A percentile compares a stretch with the other conserved stretches of the same genome.
phyloP scores from a whole-genome alignment of 148 eudicot genomes.

The Silene conica region DNA sequence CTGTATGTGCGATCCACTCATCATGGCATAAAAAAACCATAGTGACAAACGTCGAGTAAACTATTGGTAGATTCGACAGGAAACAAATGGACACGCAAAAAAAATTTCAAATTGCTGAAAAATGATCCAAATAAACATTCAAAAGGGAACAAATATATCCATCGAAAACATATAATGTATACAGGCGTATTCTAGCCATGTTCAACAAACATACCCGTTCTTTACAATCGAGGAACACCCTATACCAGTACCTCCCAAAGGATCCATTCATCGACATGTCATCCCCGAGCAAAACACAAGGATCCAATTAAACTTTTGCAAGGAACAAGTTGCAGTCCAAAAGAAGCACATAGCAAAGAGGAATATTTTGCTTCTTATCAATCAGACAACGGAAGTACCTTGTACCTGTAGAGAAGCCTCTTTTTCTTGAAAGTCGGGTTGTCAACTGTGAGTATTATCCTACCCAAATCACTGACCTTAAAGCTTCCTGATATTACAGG shows the following conservation, averaged over 20 bases:
- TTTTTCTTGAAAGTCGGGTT: constrained; percentile 75
- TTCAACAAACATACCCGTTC: constrained; percentile 15
- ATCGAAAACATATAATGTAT: constrained; percentile 9
- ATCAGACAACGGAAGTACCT: constrained; percentile 52
- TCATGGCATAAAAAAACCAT: too few species aligned
- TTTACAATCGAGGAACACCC: constrained; percentile 24
- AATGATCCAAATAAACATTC: not conserved
- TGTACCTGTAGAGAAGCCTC: constrained; percentile 88
- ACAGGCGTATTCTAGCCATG: constrained; percentile 21
- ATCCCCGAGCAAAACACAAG: constrained; percentile 5
- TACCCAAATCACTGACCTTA: constrained; percentile 62
- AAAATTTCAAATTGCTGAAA: not conserved
- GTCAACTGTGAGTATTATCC: constrained; percentile 69
- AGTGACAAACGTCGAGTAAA: too few species aligned
- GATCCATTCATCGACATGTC: not conserved
- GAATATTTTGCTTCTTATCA: constrained; percentile 18
- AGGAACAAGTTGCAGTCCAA: constrained; percentile 5
- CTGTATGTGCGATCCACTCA: too few species aligned
- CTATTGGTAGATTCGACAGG: too few species aligned
- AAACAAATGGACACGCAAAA: not conserved
- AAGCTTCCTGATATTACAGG: constrained; percentile 67
- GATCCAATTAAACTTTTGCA: constrained; percentile 2
- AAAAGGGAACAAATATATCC: constrained; percentile 7
- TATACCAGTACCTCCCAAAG: not conserved
- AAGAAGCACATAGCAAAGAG: not conserved